phyloP scores from a whole-genome alignment of 2,329 filamentous ascomycete species.

The Ophidiomyces ophidiicola region DNA sequence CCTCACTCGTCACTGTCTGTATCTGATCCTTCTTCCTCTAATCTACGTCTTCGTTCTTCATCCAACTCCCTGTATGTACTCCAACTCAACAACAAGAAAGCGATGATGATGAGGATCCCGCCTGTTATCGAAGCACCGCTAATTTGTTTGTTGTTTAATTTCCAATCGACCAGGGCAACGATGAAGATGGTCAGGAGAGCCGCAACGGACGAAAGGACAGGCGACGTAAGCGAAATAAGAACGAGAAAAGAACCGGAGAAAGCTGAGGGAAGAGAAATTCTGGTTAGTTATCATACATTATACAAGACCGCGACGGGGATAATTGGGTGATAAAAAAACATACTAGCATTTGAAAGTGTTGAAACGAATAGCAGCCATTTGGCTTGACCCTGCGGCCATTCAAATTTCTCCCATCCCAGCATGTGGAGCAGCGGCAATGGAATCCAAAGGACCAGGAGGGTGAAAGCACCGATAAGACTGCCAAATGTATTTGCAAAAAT shows the following conservation, averaged over 20 bases:
- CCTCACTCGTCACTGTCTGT: conserved; percentile 32
- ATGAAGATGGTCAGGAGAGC: conserved; percentile 93
- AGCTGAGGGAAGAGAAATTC: conserved; percentile 24
- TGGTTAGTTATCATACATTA: conserved; percentile 1
- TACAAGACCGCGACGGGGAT: not conserved
- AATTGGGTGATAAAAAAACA: conserved; percentile 24
- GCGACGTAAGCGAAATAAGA: conserved; percentile 82
- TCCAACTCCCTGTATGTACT: conserved; percentile 89
- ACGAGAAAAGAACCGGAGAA: conserved; percentile 91
- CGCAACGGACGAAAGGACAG: conserved; percentile 83
- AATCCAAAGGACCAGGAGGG: conserved; percentile 77
- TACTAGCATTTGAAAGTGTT: conserved; percentile 71
- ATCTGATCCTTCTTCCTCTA: conserved; percentile 32
- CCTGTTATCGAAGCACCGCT: conserved; percentile 64
- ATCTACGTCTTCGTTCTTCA: conserved; percentile 58
- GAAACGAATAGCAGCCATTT: conserved; percentile 70
- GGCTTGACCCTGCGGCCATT: conserved; percentile 63
- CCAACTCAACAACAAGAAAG: conserved; percentile 78
- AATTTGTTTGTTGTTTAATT: conserved; percentile 65
- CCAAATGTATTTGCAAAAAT: conserved; percentile 92
- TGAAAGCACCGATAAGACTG: conserved; percentile 75
- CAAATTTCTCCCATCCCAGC: conserved; percentile 68
- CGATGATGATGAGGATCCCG: conserved; percentile 74
- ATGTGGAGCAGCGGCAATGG: conserved; percentile 75
- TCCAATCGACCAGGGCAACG: conserved; percentile 82